Percentiles rank a stretch among this genome's conserved stretches.
These are phyloP conservation scores for Flaveria trinervia DNA, from an alignment of 129 eudicot species.

Conservation along the genomic window DNA sequence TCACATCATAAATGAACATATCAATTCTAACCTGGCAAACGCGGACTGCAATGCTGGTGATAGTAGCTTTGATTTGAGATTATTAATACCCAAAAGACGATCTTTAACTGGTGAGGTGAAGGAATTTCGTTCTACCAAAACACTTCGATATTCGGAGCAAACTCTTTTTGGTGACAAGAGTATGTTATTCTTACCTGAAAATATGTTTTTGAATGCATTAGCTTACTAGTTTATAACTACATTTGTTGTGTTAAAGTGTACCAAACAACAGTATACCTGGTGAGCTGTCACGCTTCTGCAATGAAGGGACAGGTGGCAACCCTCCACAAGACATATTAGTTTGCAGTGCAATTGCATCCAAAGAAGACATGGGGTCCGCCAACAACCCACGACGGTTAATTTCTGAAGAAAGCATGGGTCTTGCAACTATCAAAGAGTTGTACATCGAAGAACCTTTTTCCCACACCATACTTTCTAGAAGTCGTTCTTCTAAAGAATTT, in stretches of 20 bases:
- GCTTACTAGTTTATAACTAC: neutral
- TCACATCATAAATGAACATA: neutral
- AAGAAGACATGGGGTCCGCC: constrained; percentile 96
- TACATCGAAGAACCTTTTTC: constrained; percentile 98
- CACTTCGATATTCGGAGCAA: constrained; percentile 79
- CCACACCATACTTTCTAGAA: constrained; percentile 98
- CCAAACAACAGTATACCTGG: constrained; percentile 48
- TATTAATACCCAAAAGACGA: constrained; percentile 64
- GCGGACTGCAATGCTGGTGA: constrained; percentile 93
- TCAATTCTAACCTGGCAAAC: constrained; percentile 72
- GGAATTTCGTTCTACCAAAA: constrained; percentile 85
- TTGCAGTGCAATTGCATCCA: constrained; percentile 87
- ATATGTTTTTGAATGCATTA: constrained; percentile 15
- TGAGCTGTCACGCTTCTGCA: constrained; percentile 59
- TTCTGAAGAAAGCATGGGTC: constrained; percentile 71
- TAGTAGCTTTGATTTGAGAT: constrained; percentile 67
- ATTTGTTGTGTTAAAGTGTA: neutral
- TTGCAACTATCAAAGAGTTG: constrained; percentile 83
- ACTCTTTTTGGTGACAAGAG: constrained; percentile 89
- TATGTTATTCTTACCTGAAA: constrained; percentile 67
- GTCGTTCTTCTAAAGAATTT: constrained; percentile 88
- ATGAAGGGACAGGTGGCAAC: constrained; percentile 55
- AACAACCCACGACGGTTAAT: constrained; percentile 80
- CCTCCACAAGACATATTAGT: constrained; percentile 62
- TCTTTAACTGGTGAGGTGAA: constrained; percentile 98